Percentiles rank a stretch among this genome's conserved stretches.
Conservation (phyloP, 1,139 yeast species). For the Geotrichum aggregatum region DNA sequence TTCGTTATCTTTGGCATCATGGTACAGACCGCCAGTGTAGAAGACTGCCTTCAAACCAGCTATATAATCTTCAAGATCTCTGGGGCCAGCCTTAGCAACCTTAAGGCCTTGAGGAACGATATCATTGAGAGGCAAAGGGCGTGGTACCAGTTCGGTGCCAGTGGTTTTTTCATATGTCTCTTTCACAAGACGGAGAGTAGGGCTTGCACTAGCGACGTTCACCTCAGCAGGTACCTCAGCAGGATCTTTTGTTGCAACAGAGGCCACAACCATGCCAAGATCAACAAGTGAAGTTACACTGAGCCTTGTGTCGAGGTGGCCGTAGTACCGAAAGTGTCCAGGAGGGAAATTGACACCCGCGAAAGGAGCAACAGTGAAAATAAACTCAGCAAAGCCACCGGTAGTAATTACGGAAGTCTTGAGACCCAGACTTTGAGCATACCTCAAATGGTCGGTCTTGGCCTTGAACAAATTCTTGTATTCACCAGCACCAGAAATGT, state of each 20-base stretch:
- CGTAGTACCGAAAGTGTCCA: slow-evolving; percentile 1
- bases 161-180: neutral
- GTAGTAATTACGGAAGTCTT: slow-evolving; percentile 51
- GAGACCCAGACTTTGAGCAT: slow-evolving; percentile 46
- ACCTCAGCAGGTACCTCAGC: slow-evolving; percentile 1
- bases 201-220: neutral
- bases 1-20: slow-evolving; percentile 4
- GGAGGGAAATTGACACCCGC: slow-evolving; percentile 37
- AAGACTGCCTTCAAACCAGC: slow-evolving; percentile 1
- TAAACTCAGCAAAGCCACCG: slow-evolving; percentile 44
- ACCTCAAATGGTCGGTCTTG: slow-evolving; percentile 44
- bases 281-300: slow-evolving; percentile 5
- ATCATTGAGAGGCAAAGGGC: neutral
- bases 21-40: neutral
- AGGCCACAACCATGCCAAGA: slow-evolving; percentile 10
- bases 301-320: slow-evolving; percentile 2
- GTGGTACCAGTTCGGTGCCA: neutral
- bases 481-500: slow-evolving; percentile 35
- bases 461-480: slow-evolving; percentile 40
- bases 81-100: slow-evolving; percentile 1
- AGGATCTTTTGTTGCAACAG: neutral
- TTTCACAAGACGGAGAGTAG: neutral
- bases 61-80: neutral
- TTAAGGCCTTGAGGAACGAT: neutral
- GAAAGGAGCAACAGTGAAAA: slow-evolving; percentile 27